Percentiles rank a stretch among this genome's conserved stretches.
phyloP scores from a whole-genome alignment of 2,329 filamentous ascomycete genomes.

The Fonsecaea monophora region DNA sequence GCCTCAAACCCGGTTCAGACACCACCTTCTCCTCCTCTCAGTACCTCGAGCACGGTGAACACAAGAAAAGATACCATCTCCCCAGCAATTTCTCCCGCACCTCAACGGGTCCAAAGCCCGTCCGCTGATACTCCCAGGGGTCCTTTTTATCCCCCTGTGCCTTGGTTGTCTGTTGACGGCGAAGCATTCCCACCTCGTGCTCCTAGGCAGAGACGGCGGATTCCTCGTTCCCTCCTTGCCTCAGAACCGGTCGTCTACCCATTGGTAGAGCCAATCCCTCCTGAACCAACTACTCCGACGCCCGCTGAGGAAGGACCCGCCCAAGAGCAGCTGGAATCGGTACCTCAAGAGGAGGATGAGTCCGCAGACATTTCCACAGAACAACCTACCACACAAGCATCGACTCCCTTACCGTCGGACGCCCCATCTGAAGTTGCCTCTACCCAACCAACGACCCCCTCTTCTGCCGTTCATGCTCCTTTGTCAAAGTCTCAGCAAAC shows the following conservation, averaged over 20 bases:
- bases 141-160: conserved; percentile 62
- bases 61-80: conserved; percentile 37
- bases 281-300: conserved; percentile 31
- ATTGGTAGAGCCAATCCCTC: conserved; percentile 48
- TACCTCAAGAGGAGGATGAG: conserved; percentile 27
- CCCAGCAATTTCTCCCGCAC: conserved; percentile 42
- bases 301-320: conserved; percentile 35
- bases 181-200: conserved; percentile 61
- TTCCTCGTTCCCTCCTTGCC: conserved; percentile 46
- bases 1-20: conserved; percentile 46
- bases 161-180: conserved; percentile 66
- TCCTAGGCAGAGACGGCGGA: conserved; percentile 55
- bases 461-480: conserved; percentile 54
- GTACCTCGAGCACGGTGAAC: conserved; percentile 38
- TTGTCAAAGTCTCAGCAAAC: conserved; percentile 43
- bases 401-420: conserved; percentile 65
- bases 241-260: conserved; percentile 58
- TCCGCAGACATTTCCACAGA: conserved; percentile 23
- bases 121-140: conserved; percentile 41
- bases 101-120: conserved; percentile 42
- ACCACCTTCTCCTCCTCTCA: conserved; percentile 39
- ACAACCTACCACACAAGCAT: conserved; percentile 50
- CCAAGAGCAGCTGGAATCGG: conserved; percentile 30
- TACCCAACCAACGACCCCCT: conserved; percentile 63
- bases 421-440: conserved; percentile 63